A percentile compares a stretch with the other conserved stretches of the same genome.
Conservation (phyloP, 306 rosid genomes). For the Rosa multiflora region DNA sequence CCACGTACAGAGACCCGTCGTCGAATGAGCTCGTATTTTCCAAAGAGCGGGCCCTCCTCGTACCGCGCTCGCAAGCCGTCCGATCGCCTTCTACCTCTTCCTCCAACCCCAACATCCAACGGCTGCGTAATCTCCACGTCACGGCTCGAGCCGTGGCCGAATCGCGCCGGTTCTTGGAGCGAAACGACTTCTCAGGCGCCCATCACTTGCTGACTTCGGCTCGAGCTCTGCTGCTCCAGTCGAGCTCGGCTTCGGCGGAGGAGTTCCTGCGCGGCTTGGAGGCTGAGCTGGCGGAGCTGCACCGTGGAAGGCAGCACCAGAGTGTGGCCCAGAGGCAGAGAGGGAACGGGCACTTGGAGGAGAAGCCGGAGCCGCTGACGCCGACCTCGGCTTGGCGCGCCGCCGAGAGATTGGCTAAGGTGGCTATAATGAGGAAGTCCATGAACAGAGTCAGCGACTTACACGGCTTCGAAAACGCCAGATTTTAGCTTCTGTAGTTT, state of each 20-base stretch:
- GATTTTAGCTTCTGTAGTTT: slow-evolving; percentile 58
- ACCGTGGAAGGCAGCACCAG: slow-evolving; percentile 49
- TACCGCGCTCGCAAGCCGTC: slow-evolving; percentile 68
- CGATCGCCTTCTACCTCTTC: slow-evolving; percentile 41
- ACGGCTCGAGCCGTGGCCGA: slow-evolving; percentile 78
- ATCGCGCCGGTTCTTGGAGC: slow-evolving; percentile 55
- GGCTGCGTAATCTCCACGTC: slow-evolving; percentile 71
- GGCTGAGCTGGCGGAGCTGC: slow-evolving; percentile 60
- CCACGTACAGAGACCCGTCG: slow-evolving; percentile 55
- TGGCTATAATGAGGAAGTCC: slow-evolving; percentile 93
- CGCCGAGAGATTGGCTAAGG: slow-evolving; percentile 88
- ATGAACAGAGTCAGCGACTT: slow-evolving; percentile 97
- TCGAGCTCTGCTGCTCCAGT: slow-evolving; percentile 59
- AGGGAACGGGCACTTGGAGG: slow-evolving; percentile 29
- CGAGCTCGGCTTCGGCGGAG: slow-evolving; percentile 45
- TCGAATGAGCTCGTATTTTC: slow-evolving; percentile 48
- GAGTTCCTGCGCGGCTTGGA: slow-evolving; percentile 65
- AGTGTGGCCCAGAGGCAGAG: slow-evolving; percentile 33
- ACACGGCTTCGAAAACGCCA: slow-evolving; percentile 97
- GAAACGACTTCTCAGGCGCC: slow-evolving; percentile 57
- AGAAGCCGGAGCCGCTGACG: slow-evolving; percentile 76
- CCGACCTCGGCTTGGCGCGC: slow-evolving; percentile 99
- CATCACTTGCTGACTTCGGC: slow-evolving; percentile 71
- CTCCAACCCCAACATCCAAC: slow-evolving; percentile 40
- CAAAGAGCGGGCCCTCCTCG: slow-evolving; percentile 48